Evolutionary conservation across 2,329 filamentous ascomycete genomes (phyloP).

Genomic region (Epichloe hybrida): DNA sequence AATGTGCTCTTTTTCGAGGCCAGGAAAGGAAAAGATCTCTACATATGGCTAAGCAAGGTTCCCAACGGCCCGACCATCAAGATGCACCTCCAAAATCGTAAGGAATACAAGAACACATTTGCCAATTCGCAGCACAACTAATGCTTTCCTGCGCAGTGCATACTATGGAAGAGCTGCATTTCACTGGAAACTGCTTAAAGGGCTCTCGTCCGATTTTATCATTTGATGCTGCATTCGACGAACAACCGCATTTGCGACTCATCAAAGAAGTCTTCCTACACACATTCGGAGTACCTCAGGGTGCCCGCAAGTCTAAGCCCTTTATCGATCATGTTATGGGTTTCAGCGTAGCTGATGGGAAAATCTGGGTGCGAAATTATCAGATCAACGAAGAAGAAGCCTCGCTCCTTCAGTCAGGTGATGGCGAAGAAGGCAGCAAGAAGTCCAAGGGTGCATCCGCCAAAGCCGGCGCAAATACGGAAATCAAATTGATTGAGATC

Average conservation of each 20-base stretch:
- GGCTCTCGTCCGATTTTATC: conserved; percentile 82
- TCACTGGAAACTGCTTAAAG: conserved; percentile 93
- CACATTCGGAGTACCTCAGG: conserved; percentile 83
- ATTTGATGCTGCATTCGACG: conserved; percentile 80
- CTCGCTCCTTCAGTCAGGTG: conserved; percentile 29
- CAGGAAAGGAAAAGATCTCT: conserved; percentile 85
- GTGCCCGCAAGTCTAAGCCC: conserved; percentile 79
- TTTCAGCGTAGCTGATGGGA: conserved; percentile 81
- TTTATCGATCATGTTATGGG: conserved; percentile 93
- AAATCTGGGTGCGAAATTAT: conserved; percentile 93
- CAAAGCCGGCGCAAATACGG: conserved; percentile 45
- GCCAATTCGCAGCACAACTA: conserved; percentile 7
- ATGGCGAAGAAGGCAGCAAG: conserved; percentile 28
- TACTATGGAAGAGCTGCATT: conserved; percentile 93
- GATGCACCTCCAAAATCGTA: conserved; percentile 67
- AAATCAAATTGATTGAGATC: conserved; percentile 79
- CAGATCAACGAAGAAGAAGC: conserved; percentile 76
- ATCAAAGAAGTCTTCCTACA: conserved; percentile 85
- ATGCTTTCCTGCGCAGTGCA: conserved; percentile 46
- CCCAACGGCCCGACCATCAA: conserved; percentile 53
- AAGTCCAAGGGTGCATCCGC: conserved; percentile 21
- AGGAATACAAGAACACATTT: conserved; percentile 10
- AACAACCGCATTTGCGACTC: conserved; percentile 63
- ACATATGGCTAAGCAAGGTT: conserved; percentile 83
- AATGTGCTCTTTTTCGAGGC: conserved; percentile 96